phyloP scores from a whole-genome alignment of 2,329 filamentous ascomycete genomes.

The Ophiosphaerella herpotricha region DNA sequence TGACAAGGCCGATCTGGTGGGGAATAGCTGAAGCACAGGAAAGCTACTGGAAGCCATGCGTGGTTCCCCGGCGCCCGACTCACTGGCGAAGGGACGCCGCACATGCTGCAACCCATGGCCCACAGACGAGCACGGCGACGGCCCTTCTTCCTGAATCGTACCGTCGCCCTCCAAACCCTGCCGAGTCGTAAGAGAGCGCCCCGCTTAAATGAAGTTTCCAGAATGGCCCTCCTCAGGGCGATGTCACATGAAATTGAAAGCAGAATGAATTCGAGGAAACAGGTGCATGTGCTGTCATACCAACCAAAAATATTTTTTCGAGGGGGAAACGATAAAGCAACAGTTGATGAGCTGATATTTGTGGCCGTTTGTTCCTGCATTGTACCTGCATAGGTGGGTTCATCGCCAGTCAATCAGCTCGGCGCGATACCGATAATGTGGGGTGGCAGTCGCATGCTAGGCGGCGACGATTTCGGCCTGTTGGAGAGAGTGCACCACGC shows the following conservation, averaged over 20 bases:
- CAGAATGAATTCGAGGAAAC: conserved; percentile 7
- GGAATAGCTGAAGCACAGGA: conserved; percentile 23
- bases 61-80: conserved; percentile 44
- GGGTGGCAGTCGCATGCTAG: conserved; percentile 24
- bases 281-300: not conserved
- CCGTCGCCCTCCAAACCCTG: conserved; percentile 23
- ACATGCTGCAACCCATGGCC: conserved; percentile 16
- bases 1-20: conserved; percentile 44
- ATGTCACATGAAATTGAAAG: conserved; percentile 13
- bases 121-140: conserved; percentile 32
- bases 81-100: conserved; percentile 34
- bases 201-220: conserved; percentile 40
- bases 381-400: conserved; percentile 48
- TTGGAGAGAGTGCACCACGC: conserved; percentile 27
- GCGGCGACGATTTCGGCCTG: conserved; percentile 30
- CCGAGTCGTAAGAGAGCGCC: conserved; percentile 27
- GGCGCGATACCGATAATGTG: conserved; percentile 34
- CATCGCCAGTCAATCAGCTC: conserved; percentile 25
- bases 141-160: conserved; percentile 39
- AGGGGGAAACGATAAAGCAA: conserved; percentile 22
- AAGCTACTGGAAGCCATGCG: conserved; percentile 44
- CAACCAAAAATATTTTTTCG: conserved; percentile 18
- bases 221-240: conserved; percentile 22
- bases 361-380: conserved; percentile 26
- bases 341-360: conserved; percentile 14